Conservation (phyloP, 306 rosid genomes). For the Neltuma alba region DNA sequence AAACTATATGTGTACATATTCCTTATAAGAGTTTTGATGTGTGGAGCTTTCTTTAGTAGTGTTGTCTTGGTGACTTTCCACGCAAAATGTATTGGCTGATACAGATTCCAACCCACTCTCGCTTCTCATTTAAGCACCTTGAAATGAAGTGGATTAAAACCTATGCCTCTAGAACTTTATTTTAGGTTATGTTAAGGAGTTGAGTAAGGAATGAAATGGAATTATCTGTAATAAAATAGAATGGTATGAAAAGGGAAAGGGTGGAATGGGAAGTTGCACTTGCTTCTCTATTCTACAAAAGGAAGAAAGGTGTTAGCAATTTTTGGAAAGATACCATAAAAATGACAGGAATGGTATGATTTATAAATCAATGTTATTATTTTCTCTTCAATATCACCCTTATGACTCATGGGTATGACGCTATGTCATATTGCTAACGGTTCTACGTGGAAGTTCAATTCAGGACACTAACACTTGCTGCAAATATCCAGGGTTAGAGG, state of each 20-base stretch:
- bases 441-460: background rate
- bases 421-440: background rate
- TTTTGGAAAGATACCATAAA: background rate
- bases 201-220: background rate
- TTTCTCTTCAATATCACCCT: background rate
- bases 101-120: background rate
- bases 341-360: background rate
- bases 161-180: background rate
- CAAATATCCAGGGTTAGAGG: background rate
- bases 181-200: background rate
- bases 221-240: background rate
- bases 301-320: background rate
- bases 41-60: background rate
- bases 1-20: background rate
- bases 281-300: background rate
- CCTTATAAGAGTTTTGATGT: background rate
- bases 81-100: background rate
- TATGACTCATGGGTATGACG: background rate
- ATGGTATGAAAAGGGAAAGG: background rate
- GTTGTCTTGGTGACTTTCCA: background rate
- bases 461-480: background rate
- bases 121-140: background rate
- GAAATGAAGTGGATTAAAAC: background rate
- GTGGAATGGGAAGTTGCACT: background rate
- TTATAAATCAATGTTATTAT: background rate